Conservation (phyloP, 1,139 yeast genomes). For the Pichia sorboxylosa region DNA sequence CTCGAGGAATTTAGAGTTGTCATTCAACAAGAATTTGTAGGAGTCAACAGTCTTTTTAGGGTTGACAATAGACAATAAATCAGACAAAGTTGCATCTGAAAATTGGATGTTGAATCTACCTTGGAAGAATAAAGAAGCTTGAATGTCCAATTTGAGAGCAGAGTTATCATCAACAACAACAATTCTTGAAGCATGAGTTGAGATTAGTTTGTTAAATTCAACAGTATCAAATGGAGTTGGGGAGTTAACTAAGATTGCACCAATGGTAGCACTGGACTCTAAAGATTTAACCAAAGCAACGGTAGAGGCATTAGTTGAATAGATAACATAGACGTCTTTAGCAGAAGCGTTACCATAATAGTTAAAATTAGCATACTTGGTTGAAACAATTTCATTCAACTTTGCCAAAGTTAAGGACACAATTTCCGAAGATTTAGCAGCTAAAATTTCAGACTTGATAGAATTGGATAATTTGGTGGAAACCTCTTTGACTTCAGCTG, state of each 20-base stretch:
- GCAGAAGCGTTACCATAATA: constrained; percentile 58
- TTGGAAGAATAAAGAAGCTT: constrained; percentile 55
- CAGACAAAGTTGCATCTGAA: constrained; percentile 38
- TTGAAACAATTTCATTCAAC: constrained; percentile 34
- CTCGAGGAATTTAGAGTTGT: constrained; percentile 41
- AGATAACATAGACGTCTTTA: constrained; percentile 55
- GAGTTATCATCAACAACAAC: constrained; percentile 34
- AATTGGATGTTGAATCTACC: constrained; percentile 31
- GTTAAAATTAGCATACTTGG: constrained; percentile 56
- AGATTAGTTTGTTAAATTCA: constrained; percentile 48
- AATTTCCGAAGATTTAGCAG: constrained; percentile 23
- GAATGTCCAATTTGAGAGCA: constrained; percentile 56
- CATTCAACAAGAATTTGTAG: constrained; percentile 59
- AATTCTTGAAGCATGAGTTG: constrained; percentile 47
- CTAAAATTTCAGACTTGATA: constrained; percentile 19
- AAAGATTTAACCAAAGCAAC: constrained; percentile 33
- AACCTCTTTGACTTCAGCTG: constrained; percentile 32
- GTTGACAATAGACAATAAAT: constrained; percentile 27
- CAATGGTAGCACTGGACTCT: constrained; percentile 34
- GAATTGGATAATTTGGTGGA: constrained; percentile 29
- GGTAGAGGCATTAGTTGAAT: constrained; percentile 55
- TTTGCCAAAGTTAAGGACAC: constrained; percentile 37
- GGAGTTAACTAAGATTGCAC: constrained; percentile 61
- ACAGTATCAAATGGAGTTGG: constrained; percentile 65
- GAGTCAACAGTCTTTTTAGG: constrained; percentile 18